Base-by-base conservation (phyloP, 2,329 filamentous ascomycete genomes). In the Apiospora sp. region DNA sequence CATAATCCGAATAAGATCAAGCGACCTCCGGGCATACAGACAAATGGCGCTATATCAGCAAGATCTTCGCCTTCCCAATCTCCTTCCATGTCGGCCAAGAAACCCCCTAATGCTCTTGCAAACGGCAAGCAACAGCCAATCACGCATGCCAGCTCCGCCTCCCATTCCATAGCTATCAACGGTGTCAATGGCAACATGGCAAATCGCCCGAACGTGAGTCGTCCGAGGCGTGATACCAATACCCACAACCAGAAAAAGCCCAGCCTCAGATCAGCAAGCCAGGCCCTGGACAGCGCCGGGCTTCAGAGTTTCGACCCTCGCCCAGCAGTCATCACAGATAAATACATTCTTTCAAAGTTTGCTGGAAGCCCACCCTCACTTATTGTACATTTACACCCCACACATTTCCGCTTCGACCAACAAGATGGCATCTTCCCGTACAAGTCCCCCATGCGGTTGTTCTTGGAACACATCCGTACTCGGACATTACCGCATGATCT, bases 341-440 rank as follows among this genome's bases (percentile, higher is more conserved):
- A 88, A 19, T 94, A 96, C 78, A 94, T 98, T 68, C 86, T 98
- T n/a, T 91, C 90, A 77, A 97, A 95, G 83, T 95, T 92, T 82
- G 87, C 87, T 83, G 79, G 94, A 86, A 87, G 87, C 69, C 90
- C 92, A 12, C 95, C 96, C 0, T 98, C 96, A 4, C 86, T 99
- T 34, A 91, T 96, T 69, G 86, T 99, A 34, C 95, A 98, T 81
- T 86, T 99, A 44, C 92, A 98, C 80, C 88, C 91, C 13, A 94
- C 90, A 5, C 92, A 98, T 83, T 98, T 98, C 80, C 91, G 93
- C 72, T 97, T 99, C 83, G 96, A 98, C 77, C 91, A 95, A 78
- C 96, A 98, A 82, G 95, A 98, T 82, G 94, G 95, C 79, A 96
- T 93, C 80, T 98, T 98, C 78, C 89, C 90, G 6, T 98, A 98